Percentiles rank a stretch among this genome's conserved stretches.
Evolutionary conservation across 2,329 filamentous ascomycete genomes (phyloP).

Genomic region (Zymoseptoria brevis): DNA sequence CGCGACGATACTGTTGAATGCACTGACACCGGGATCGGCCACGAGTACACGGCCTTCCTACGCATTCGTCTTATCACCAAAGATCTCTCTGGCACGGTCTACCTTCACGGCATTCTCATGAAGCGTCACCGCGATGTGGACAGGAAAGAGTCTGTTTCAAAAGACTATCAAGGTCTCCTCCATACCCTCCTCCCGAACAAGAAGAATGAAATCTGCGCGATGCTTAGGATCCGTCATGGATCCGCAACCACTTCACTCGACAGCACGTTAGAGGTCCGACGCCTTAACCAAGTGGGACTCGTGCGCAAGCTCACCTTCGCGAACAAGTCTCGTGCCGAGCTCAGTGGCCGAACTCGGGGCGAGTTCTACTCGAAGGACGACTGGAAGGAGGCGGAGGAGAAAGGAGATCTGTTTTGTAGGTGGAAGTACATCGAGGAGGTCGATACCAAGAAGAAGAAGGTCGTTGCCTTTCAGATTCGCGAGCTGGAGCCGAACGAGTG

Average conservation of each 20-base stretch:
- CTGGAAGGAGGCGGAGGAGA: slow-evolving; percentile 2
- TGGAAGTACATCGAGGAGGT: slow-evolving; percentile 37
- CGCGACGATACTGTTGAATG: slow-evolving; percentile 3
- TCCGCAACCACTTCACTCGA: slow-evolving; percentile 33
- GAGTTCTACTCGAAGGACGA: background rate
- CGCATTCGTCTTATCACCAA: slow-evolving; percentile 32
- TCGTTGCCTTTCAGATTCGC: background rate
- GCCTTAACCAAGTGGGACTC: slow-evolving; percentile 16
- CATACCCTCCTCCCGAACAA: slow-evolving; percentile 11
- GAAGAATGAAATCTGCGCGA: slow-evolving; percentile 39
- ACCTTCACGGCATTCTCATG: slow-evolving; percentile 34
- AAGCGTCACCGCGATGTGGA: slow-evolving; percentile 27
- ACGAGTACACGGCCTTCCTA: slow-evolving; percentile 31
- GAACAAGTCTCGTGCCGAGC: slow-evolving; percentile 43
- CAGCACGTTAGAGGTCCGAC: slow-evolving; percentile 31
- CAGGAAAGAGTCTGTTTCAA: slow-evolving; percentile 24
- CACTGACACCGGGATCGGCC: slow-evolving; percentile 22
- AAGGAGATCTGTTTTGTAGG: slow-evolving; percentile 40
- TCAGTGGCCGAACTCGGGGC: slow-evolving; percentile 5
- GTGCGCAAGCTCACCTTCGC: slow-evolving; percentile 37
- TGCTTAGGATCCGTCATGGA: slow-evolving; percentile 29
- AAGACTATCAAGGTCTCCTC: background rate
- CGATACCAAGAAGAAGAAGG: background rate
- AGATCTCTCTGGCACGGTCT: slow-evolving; percentile 17
- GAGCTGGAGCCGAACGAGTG: background rate